phyloP scores from a whole-genome alignment of 192 early-diverging fungal species.

The Gaertneriomyces sp. region DNA sequence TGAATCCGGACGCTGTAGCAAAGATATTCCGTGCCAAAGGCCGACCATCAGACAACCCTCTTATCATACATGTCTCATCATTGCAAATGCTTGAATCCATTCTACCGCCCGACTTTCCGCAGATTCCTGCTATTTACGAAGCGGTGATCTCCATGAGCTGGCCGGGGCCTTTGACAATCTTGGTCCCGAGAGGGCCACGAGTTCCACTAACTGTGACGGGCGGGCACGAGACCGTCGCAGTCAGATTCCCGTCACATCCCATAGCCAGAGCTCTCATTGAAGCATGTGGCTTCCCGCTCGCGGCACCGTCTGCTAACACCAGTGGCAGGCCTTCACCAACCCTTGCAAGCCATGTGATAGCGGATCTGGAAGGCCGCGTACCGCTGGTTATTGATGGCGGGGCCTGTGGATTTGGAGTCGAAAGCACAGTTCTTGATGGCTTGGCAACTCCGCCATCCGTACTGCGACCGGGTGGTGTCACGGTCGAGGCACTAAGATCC shows the following conservation, averaged over 20 bases:
- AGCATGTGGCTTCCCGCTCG: slow-evolving; percentile 79
- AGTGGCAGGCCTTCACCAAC: slow-evolving; percentile 95
- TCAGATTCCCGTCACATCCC: slow-evolving; percentile 88
- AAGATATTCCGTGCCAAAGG: slow-evolving; percentile 84
- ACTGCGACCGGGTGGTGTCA: slow-evolving; percentile 88
- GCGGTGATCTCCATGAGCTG: slow-evolving; percentile 67
- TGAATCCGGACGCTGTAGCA: slow-evolving; percentile 58
- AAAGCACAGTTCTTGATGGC: slow-evolving; percentile 91
- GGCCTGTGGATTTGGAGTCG: slow-evolving; percentile 82
- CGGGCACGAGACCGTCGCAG: slow-evolving; percentile 79
- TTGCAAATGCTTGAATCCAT: slow-evolving; percentile 79
- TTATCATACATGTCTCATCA: slow-evolving; percentile 94
- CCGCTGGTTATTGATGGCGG: slow-evolving; percentile 90
- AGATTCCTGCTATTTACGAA: slow-evolving; percentile 69
- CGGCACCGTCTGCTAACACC: slow-evolving; percentile 97
- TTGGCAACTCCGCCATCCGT: slow-evolving; percentile 69
- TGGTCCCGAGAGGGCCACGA: slow-evolving; percentile 68
- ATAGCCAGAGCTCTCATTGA: slow-evolving; percentile 87
- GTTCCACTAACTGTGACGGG: slow-evolving; percentile 80
- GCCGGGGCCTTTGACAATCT: slow-evolving; percentile 93
- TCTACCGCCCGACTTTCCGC: slow-evolving; percentile 32
- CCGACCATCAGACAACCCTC: slow-evolving; percentile 90
- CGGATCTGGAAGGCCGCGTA: slow-evolving; percentile 75
- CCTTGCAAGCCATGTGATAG: slow-evolving; percentile 77
- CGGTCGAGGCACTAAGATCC: slow-evolving; percentile 65